These are phyloP conservation scores for Mycena crocata DNA, from an alignment of 768 basidiomycete species.

Conservation along the genomic window DNA sequence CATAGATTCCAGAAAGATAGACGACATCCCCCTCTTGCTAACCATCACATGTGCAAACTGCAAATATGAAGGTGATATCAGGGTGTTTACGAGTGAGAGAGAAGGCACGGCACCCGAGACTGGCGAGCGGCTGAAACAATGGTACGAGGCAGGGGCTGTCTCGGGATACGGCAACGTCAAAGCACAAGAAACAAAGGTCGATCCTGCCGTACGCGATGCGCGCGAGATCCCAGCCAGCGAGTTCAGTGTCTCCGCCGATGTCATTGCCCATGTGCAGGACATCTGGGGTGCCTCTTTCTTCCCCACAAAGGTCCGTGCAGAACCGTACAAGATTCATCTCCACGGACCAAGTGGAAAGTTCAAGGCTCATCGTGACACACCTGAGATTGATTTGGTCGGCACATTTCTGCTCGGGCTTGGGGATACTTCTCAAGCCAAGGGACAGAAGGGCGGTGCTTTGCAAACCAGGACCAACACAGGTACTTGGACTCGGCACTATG, in stretches of 20 bases:
- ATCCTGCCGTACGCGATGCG: constrained; percentile 36
- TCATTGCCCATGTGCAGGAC: constrained; percentile 28
- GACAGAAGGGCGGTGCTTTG: constrained; percentile 17
- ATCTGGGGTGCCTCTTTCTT: constrained; percentile 36
- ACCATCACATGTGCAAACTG: constrained; percentile 8
- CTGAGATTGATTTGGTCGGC: constrained; percentile 41
- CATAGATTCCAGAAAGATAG: neutral
- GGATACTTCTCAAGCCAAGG: constrained; percentile 23
- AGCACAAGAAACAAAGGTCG: constrained; percentile 36
- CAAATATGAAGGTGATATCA: constrained; percentile 5
- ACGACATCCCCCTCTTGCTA: neutral
- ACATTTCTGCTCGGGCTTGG: constrained; percentile 48
- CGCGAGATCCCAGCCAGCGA: constrained; percentile 39
- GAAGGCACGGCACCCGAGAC: neutral
- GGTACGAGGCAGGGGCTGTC: constrained; percentile 28
- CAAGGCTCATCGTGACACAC: constrained; percentile 43
- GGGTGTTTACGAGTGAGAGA: neutral
- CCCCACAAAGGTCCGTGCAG: constrained; percentile 38
- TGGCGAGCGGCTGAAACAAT: constrained; percentile 4
- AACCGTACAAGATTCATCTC: constrained; percentile 47
- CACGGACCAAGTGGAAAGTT: constrained; percentile 45
- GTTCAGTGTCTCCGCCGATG: constrained; percentile 32
- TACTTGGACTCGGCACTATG: neutral
- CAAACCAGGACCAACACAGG: neutral
- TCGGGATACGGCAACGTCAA: constrained; percentile 43